phyloP scores from a whole-genome alignment of 176 grass and related monocot species.

The Cenchrus fungigraminus region DNA sequence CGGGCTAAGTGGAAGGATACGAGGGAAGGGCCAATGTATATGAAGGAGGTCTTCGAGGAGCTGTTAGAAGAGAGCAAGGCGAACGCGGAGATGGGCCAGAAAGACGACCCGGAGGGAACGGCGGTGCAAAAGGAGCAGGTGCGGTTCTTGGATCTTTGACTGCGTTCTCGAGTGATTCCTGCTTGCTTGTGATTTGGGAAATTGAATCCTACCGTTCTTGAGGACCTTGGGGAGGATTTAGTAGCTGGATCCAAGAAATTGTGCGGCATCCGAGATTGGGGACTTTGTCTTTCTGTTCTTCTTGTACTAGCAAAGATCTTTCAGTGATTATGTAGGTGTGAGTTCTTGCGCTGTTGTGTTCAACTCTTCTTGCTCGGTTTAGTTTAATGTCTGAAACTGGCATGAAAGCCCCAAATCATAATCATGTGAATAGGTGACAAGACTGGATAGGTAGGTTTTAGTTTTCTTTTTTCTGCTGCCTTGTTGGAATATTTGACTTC shows the following conservation, averaged over 20 bases:
- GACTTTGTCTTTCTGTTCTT: background rate
- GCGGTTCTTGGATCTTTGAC: background rate
- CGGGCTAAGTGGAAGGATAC: background rate
- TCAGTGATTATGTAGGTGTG: background rate
- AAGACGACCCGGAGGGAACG: background rate
- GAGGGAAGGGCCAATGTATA: background rate
- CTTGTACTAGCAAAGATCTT: background rate
- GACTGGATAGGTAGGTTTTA: background rate
- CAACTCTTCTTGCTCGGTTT: background rate
- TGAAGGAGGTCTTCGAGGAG: background rate
- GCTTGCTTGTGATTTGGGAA: background rate
- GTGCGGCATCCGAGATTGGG: background rate
- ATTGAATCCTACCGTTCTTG: background rate
- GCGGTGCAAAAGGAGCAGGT: background rate
- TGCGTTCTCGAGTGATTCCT: slow-evolving; percentile 13
- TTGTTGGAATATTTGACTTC: slow-evolving; percentile 7
- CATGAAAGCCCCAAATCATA: background rate
- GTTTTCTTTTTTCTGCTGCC: background rate
- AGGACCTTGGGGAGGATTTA: background rate
- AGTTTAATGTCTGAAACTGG: background rate
- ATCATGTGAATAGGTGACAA: background rate
- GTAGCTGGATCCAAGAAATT: background rate
- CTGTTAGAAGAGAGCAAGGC: background rate
- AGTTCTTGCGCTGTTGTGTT: background rate
- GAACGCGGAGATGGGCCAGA: background rate